Base-by-base conservation (phyloP, 2,329 filamentous ascomycete genomes). In the Colletotrichum phormii region DNA sequence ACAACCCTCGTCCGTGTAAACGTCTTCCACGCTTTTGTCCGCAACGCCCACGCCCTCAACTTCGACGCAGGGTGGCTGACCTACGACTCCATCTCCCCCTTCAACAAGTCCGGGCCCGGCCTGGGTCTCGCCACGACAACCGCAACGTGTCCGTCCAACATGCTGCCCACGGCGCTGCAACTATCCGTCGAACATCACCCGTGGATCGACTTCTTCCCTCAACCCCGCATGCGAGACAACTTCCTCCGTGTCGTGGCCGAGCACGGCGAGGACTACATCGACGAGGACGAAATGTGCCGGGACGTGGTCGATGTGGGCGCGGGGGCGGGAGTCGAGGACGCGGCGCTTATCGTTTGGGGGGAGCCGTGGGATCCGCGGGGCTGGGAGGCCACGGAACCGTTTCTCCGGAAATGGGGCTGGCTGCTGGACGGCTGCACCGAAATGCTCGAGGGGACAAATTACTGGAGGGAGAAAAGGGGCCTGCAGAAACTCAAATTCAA, bases 331-430 rank as follows among this genome's bases (percentile, higher is more conserved):
- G 62, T 64, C 13, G 74, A 75, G 26, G 65, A 67, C 4, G 58
- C 59, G 42, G 76, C 57, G 63, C 60, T 72, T 53, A 76, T 68
- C 33, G 76, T 71, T 15, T 89, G 87, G 87, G 85, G 86, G 0
- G 83, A 86, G 6, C 80, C 86, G 0, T 85, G 82, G 79, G 81
- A 88, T 46, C 67, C 80, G 2, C 72, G 73, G 0, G 84, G 81
- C 11, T 89, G 87, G 88, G 87, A 89, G 74, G 79, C 85, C 1
- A 87, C 82, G 0, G 80, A 81, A 9, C 68, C 72, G 0, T 88
- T 89, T 74, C 74, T 85, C 2, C 78, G 77, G 53, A 88, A 87
- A 74, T 89, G 86, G 85, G 79, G 75, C 1, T 81, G 80, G 78
- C 64, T 86, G 11, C 54, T 86, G 0, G 74, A 74, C 1, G 84